phyloP scores from a whole-genome alignment of 306 rosid genomes.

The Aeschynomene evenia region DNA sequence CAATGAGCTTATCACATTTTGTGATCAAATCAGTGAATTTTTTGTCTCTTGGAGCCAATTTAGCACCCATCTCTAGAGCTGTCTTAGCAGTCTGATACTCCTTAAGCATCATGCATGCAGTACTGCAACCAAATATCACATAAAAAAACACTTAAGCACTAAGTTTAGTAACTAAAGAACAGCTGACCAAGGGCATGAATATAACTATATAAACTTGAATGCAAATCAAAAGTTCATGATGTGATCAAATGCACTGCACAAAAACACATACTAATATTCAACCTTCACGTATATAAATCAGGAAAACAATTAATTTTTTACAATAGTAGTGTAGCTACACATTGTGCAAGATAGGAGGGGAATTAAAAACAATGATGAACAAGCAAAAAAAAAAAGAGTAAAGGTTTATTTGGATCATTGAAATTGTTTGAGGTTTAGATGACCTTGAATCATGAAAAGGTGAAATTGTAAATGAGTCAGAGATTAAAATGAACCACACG shows the following conservation, averaged over 20 bases:
- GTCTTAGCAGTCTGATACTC: conserved; percentile 75
- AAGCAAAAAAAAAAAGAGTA: no score
- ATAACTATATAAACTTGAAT: background rate
- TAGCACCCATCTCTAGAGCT: conserved; percentile 58
- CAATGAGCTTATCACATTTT: conserved; percentile 57
- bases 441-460: no score
- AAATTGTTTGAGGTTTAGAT: no score
- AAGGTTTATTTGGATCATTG: no score
- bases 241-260: background rate
- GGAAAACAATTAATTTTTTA: background rate
- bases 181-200: background rate
- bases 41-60: conserved; percentile 48
- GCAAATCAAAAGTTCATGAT: background rate
- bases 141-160: background rate
- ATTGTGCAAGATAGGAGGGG: background rate
- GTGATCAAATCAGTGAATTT: conserved; percentile 47
- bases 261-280: background rate
- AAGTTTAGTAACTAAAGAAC: background rate
- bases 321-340: background rate
- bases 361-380: background rate
- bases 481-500: no score
- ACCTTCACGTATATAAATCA: background rate
- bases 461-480: no score
- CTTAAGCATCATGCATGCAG: conserved; percentile 66
- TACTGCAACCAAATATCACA: conserved; percentile 39